Base-by-base conservation (phyloP, 1,284 basidiomycete genomes). In the Coriolopsis trogii region DNA sequence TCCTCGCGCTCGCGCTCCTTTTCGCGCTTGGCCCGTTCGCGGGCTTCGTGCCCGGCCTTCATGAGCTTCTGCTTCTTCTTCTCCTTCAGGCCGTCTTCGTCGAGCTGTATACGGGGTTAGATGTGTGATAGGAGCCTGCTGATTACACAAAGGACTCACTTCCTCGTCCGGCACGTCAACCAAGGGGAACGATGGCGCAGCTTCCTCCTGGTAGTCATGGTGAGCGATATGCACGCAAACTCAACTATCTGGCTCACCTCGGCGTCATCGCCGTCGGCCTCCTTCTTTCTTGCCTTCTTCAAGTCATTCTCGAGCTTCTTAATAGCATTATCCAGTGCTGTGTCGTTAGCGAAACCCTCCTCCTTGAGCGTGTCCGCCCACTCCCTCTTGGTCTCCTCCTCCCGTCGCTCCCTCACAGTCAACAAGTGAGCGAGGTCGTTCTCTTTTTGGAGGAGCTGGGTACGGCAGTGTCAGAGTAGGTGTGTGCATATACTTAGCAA, bases 41-140 rank as follows among this genome's bases (percentile, higher is more conserved):
- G 87, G 0, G 96, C 95, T 51, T 99, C 97, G 71, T 91, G 95
- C 0, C 93, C 94, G 0, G 95, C 94, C 72, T 98, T 99, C 76
- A 97, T 78, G 30, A 99, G 77, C 55, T 87, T 89, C 70, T 99
- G 97, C 61, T 89, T 91, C 63, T 89, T 87, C 75, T 99, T 99
- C 71, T 99, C 97, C 69, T 93, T 98, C 41, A 98, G 66, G 13
- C 87, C 82, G 41, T 98, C 95, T 67, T 98, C 95, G 62, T 93
- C 93, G 18, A 99, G 80, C 82, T 91, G 52, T 1, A 24, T n/a
- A n/a, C 6, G 13, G 4, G 9, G 13, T 34, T 10, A 5, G 9
- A 23, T 25, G 38, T 21, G 16, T 20, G 15, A 10, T 21, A 1
- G 20, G n/a, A 33, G 13, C 16, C n/a, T n/a, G n/a, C n/a, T n/a